These are phyloP conservation scores for Penicillium coprophilum DNA, from an alignment of 495 filamentous ascomycete species.

Conservation along the genomic window DNA sequence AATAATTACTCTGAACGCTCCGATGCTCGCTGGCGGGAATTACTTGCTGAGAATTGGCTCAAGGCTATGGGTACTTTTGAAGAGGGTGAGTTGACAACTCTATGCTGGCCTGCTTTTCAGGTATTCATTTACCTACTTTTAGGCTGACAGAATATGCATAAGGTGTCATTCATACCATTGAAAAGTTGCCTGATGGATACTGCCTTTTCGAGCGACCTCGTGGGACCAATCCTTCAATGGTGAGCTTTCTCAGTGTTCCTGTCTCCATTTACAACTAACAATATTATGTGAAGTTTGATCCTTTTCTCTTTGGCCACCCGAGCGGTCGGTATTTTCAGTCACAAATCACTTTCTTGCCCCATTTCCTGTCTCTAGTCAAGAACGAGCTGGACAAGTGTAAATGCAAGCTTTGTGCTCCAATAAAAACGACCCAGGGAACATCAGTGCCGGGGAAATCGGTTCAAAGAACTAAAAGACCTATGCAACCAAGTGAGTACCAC, in stretches of 20 bases:
- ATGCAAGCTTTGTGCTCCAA: slow-evolving; percentile 37
- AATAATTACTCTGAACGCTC: slow-evolving; percentile 18
- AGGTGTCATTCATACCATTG: slow-evolving; percentile 51
- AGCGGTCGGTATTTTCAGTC: slow-evolving; percentile 51
- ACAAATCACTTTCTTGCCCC: slow-evolving; percentile 52
- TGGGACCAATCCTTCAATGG: slow-evolving; percentile 32
- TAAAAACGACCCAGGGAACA: slow-evolving; percentile 18
- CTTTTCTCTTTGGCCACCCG: slow-evolving; percentile 57
- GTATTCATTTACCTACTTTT: not conserved
- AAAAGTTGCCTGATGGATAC: slow-evolving; percentile 57
- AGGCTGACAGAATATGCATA: slow-evolving; percentile 9
- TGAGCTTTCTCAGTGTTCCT: slow-evolving; percentile 23
- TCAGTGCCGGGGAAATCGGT: not conserved
- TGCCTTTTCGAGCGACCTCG: slow-evolving; percentile 48
- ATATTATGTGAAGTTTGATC: slow-evolving; percentile 40
- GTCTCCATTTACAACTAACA: slow-evolving; percentile 7
- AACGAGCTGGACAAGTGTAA: slow-evolving; percentile 24
- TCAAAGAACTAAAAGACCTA: not conserved
- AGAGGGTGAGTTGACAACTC: slow-evolving; percentile 28
- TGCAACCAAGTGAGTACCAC: not conserved
- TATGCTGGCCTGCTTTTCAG: not conserved
- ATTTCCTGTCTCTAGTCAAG: slow-evolving; percentile 40
- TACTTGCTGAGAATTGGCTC: slow-evolving; percentile 42
- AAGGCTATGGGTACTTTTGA: slow-evolving; percentile 31
- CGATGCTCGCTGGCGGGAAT: slow-evolving; percentile 29